Evolutionary conservation across 108 stramenopile genomes (phyloP).

Genomic region (Nitzschia sp.): DNA sequence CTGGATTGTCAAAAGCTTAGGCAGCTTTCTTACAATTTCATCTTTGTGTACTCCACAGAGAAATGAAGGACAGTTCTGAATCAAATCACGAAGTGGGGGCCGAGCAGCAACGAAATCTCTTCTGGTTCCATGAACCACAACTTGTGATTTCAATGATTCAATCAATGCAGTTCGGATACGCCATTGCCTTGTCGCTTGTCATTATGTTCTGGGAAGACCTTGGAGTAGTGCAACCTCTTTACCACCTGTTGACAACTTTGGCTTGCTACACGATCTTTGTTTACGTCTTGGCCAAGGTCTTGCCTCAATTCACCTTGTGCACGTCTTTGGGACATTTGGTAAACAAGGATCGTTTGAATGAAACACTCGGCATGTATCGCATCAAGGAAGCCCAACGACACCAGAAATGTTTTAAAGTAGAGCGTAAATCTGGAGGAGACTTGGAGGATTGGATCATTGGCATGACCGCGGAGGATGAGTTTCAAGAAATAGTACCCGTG

Average conservation of each 20-base stretch:
- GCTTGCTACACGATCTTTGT: conserved; percentile 67
- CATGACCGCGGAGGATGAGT: neutral
- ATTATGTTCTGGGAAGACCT: conserved; percentile 58
- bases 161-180: conserved; percentile 85
- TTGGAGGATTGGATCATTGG: conserved; percentile 1
- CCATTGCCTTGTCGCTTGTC: conserved; percentile 65
- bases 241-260: conserved; percentile 37
- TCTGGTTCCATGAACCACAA: conserved; percentile 70
- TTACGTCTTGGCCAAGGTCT: conserved; percentile 44
- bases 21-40: neutral
- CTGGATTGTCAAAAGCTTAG: no score
- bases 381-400: conserved; percentile 49
- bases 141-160: conserved; percentile 69
- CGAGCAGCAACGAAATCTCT: conserved; percentile 57
- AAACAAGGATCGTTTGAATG: conserved; percentile 47
- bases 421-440: neutral
- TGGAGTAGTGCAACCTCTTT: conserved; percentile 8
- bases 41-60: neutral
- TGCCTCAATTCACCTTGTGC: conserved; percentile 85
- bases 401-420: neutral
- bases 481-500: neutral
- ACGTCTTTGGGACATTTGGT: conserved; percentile 80
- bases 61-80: neutral
- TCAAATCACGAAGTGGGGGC: neutral
- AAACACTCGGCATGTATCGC: conserved; percentile 39